These are phyloP conservation scores for Neurospora sp. DNA, from an alignment of 495 filamentous ascomycete genomes.

Conservation along the genomic window DNA sequence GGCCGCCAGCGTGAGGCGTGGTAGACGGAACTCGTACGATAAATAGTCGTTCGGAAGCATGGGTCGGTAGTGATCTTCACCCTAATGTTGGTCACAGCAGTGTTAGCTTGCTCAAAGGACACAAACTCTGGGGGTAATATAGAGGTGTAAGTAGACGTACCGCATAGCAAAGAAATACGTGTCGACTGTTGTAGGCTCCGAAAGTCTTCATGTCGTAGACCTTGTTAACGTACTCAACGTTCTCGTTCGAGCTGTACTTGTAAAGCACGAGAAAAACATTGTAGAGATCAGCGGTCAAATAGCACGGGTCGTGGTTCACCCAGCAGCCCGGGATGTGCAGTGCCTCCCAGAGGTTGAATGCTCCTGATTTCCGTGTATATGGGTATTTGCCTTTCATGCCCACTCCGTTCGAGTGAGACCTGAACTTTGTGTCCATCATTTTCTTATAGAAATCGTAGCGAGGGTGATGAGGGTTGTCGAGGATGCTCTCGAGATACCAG, in stretches of 20 bases:
- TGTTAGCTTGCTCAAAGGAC: background rate
- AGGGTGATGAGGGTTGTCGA: slow-evolving; percentile 11
- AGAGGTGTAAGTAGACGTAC: background rate
- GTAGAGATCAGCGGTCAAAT: slow-evolving; percentile 20
- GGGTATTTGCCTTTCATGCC: background rate
- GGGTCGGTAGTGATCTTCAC: slow-evolving; percentile 15
- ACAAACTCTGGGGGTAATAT: background rate
- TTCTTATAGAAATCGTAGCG: slow-evolving; percentile 12
- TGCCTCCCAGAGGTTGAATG: slow-evolving; percentile 14
- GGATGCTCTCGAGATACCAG: slow-evolving; percentile 6
- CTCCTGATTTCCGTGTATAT: background rate
- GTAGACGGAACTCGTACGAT: slow-evolving; percentile 16
- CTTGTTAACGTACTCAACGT: background rate
- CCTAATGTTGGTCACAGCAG: background rate
- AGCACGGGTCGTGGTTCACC: slow-evolving; percentile 11
- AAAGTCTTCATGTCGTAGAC: slow-evolving; percentile 15
- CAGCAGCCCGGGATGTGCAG: slow-evolving; percentile 16
- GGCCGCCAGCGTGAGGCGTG: slow-evolving; percentile 10
- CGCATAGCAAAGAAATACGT: slow-evolving; percentile 17
- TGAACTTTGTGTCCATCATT: background rate
- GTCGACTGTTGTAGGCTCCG: slow-evolving; percentile 19
- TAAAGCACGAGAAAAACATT: slow-evolving; percentile 14
- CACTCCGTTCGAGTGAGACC: background rate
- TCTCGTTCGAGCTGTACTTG: slow-evolving; percentile 1
- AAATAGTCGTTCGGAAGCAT: slow-evolving; percentile 18